Conservation (phyloP, 208 protist species). For the Trichomonas gallinae region DNA sequence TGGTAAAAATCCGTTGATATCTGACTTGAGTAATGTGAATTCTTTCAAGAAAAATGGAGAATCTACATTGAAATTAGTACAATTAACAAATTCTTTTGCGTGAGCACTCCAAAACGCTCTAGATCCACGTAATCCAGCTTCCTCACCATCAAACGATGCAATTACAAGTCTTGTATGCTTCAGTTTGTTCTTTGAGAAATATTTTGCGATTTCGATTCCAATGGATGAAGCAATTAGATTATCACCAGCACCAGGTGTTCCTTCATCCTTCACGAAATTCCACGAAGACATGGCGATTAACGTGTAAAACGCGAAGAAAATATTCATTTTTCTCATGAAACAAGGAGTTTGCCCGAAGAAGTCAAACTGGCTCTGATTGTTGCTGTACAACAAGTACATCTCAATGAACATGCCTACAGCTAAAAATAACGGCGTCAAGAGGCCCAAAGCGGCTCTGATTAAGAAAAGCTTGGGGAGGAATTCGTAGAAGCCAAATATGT, state of each 20-base stretch:
- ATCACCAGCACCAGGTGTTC: background rate
- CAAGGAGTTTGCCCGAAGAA: background rate
- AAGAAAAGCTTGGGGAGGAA: background rate
- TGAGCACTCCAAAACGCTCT: background rate
- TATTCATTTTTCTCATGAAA: background rate
- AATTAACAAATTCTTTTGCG: background rate
- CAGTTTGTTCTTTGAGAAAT: background rate
- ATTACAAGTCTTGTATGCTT: background rate
- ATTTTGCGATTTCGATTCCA: background rate
- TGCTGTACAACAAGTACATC: too few relatives aligned
- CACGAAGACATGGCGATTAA: background rate
- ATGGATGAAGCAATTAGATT: background rate
- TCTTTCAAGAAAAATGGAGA: background rate
- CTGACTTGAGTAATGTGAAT: background rate
- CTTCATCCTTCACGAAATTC: background rate
- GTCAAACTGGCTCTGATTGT: background rate
- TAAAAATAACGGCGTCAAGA: background rate
- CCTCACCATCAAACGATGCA: background rate
- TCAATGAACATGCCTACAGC: background rate
- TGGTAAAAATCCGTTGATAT: background rate
- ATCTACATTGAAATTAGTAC: background rate
- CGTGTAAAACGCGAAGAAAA: background rate
- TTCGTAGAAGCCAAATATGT: background rate
- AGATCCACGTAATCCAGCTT: background rate
- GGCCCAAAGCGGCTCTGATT: background rate